phyloP scores from a whole-genome alignment of 208 protist species.

The Acanthamoeba sp. region DNA sequence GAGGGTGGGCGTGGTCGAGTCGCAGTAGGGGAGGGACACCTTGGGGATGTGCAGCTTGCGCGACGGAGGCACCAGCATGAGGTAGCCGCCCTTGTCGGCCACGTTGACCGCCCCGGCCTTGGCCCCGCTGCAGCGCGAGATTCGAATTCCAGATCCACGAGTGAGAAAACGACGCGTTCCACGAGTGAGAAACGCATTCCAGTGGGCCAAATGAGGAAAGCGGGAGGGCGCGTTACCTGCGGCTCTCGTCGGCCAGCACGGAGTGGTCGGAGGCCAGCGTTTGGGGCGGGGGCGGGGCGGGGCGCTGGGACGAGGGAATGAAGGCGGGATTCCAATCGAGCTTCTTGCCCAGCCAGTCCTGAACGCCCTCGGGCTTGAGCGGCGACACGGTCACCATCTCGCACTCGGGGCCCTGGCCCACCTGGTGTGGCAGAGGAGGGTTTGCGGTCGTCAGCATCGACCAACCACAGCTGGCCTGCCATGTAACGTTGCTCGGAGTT shows the following conservation, averaged over 20 bases:
- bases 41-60: slow-evolving; percentile 50
- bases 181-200: not conserved
- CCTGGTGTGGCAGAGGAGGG: too few relatives aligned
- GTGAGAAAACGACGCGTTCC: too few relatives aligned
- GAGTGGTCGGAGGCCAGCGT: not conserved
- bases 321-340: slow-evolving; percentile 58
- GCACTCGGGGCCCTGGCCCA: slow-evolving; percentile 1
- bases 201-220: not conserved
- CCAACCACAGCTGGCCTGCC: not conserved
- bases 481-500: not conserved
- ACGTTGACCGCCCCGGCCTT: not conserved
- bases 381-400: not conserved
- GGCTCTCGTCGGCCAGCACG: not conserved
- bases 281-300: not conserved
- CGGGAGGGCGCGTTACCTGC: not conserved
- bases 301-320: slow-evolving; percentile 12
- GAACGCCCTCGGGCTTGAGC: not conserved
- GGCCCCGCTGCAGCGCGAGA: not conserved
- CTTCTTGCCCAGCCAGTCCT: slow-evolving; percentile 65
- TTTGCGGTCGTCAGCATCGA: not conserved
- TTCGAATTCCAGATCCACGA: not conserved
- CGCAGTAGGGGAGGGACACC: not conserved
- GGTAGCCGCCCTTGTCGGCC: not conserved
- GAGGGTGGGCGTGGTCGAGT: slow-evolving; percentile 25
- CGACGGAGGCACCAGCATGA: slow-evolving; percentile 30